Evolutionary conservation across 2,329 filamentous ascomycete genomes (phyloP), one percentile per base, ranked within the genome.

Genomic region (Colletotrichum sp.): DNA sequence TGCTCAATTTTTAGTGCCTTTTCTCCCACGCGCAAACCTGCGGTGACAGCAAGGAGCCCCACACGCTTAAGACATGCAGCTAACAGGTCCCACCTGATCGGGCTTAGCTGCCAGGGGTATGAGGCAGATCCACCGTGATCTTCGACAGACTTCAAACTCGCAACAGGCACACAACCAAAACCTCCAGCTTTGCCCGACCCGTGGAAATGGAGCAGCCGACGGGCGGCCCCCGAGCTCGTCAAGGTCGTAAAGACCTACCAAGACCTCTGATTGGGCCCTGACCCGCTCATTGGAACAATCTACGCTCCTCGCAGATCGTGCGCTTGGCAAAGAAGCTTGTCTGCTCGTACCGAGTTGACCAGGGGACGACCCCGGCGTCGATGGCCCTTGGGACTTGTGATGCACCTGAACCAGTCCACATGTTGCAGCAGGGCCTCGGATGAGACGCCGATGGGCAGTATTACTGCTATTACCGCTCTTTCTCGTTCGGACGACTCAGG

Each of bases 91-190:
- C 13, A 16, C 71, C 71, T 16, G 24, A 67, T 71, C 29, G 29
- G 71, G 71, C 13, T 71, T 73, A 73, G 68, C 43, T 63, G 57
- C 38, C 72, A 72, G 47, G 72, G 72, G 57, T 67, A 18, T 74
- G 72, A 74, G 57, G 69, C 72, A 74, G 72, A 63, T 71, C 72
- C 72, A 74, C 69, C 47, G 33, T 73, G 72, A 74, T 74, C 72
- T 67, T 72, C 72, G 72, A 74, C 72, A 67, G 63, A 72, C 72
- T 74, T 74, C 72, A 74, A 74, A 74, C 72, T 72, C 69, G 63
- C 38, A 70, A 57, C 67, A 29, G 55, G 67, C 68, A 74, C 71
- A 47, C 38, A 31, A 13, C 43, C 55, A 43, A 43, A 38, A 70
- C 67, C 21, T 66, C 61, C 21, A 64, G 54, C 43, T 34, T 36